These are phyloP conservation scores for Gynostemma pentaphyllum DNA, from an alignment of 306 rosid genomes.

Conservation along the genomic window DNA sequence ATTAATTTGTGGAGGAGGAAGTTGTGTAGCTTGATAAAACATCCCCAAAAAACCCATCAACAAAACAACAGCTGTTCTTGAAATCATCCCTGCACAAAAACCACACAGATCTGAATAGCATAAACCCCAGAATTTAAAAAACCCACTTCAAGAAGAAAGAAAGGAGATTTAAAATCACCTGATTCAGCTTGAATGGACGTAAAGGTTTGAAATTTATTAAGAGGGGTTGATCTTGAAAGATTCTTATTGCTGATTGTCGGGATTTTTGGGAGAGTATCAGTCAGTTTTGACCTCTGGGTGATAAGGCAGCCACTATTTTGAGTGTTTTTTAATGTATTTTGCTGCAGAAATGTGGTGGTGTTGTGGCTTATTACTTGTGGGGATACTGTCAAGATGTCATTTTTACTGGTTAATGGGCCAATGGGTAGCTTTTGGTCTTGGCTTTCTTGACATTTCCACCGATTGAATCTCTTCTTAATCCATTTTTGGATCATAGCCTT, in stretches of 20 bases:
- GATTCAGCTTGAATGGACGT: background rate
- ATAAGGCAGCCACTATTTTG: background rate
- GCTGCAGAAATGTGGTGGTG: background rate
- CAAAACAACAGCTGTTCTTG: conserved; percentile 39
- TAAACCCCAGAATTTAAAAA: background rate
- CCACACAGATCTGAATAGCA: conserved; percentile 3
- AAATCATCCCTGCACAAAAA: conserved; percentile 28
- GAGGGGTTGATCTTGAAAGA: background rate
- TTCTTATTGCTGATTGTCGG: background rate
- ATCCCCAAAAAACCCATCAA: conserved; percentile 62
- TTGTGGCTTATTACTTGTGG: background rate
- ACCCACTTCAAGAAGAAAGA: background rate
- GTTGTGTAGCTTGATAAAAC: conserved; percentile 45
- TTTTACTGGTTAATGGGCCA: background rate
- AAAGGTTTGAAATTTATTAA: background rate
- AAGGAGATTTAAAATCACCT: background rate
- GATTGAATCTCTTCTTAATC: background rate
- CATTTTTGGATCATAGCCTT: background rate
- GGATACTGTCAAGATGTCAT: background rate
- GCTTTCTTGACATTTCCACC: background rate
- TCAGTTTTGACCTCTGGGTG: background rate
- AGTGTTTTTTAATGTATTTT: no score
- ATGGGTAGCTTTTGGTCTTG: background rate
- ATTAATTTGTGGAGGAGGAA: conserved; percentile 16
- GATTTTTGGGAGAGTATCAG: background rate